Evolutionary conservation across 331 rosid species (phyloP), one percentile per base, ranked within the genome.

Genomic region (Cucumis variabilis): DNA sequence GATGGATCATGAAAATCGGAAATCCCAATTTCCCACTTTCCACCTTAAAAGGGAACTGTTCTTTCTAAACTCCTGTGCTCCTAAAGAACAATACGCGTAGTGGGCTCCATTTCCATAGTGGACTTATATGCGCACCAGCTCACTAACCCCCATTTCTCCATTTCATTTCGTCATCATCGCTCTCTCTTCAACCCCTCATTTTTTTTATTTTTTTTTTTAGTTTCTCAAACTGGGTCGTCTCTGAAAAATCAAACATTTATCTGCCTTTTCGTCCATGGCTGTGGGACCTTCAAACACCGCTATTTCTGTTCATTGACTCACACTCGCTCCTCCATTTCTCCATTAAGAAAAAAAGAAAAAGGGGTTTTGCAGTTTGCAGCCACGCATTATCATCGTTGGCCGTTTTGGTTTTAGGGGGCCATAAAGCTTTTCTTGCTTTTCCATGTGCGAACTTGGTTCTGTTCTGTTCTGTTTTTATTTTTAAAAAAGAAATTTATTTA

Each of bases 71-170:
- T 75, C 6, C 81, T 24, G 46, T 79, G 48, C 16, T 16, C 46
- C 21, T 9, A 53, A 41, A 81, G 16, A 81, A 24, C 85, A 81
- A 58, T 81, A 13, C 46, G 71, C 51, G 70, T 17, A 28, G 85
- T 81, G 70, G 85, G 85, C 41, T 81, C 85, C 85, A 81, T 30
- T 55, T 30, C 6, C 27, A 30, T 60, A 81, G 85, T 81, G 85
- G 85, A 33, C 14, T 81, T 63, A 11, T 81, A 92, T 94, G 99
- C 94, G 91, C 85, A 92, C 95, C 99, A 96, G 99, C 99, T 96
- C 94, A 93, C 73, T 13, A 60, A 37, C 55, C 66, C 58, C 24
- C 83, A 15, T 30, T 14, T 58, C 48, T 21, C 24, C 83, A 15
- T 30, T 14, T 58, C 48, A 14, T 15, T 15, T 33, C 33, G 9